These are phyloP conservation scores for Streptanthus diversifolius DNA, from an alignment of 345 rosid species.

Conservation along the genomic window DNA sequence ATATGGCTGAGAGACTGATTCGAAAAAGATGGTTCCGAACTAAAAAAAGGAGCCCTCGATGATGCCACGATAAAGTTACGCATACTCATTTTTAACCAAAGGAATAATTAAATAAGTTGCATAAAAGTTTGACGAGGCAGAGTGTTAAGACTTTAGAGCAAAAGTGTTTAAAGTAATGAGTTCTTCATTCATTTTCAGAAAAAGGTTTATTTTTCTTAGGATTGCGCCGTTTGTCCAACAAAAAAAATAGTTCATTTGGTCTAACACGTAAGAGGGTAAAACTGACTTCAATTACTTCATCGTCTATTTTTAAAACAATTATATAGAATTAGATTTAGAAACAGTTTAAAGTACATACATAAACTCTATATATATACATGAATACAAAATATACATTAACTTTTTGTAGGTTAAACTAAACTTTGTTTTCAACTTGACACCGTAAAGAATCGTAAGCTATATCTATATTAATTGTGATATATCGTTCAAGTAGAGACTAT, in stretches of 20 bases:
- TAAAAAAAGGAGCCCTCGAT: conserved; percentile 30
- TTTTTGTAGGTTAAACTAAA: background rate
- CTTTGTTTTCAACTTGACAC: background rate
- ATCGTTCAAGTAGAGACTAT: background rate
- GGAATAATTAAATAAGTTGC: conserved; percentile 15
- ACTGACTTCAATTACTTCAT: background rate
- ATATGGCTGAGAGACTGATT: conserved; percentile 23
- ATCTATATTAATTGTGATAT: background rate
- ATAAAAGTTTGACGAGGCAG: conserved; percentile 15
- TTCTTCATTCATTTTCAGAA: conserved; percentile 1
- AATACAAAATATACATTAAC: background rate
- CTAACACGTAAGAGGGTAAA: conserved; percentile 6
- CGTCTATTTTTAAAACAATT: background rate
- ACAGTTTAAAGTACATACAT: background rate
- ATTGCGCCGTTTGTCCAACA: background rate
- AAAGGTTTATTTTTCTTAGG: background rate
- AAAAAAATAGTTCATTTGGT: background rate
- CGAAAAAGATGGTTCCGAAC: conserved; percentile 28
- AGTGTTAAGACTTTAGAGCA: conserved; percentile 19
- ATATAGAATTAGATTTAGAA: background rate
- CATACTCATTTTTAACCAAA: conserved; percentile 9
- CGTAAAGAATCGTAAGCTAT: background rate
- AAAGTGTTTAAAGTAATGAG: conserved; percentile 16
- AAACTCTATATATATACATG: background rate
- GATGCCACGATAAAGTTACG: conserved; percentile 30